Evolutionary conservation across 768 basidiomycete species (phyloP), one percentile per base, ranked within the genome.

Genomic region (Suillus bovinus): DNA sequence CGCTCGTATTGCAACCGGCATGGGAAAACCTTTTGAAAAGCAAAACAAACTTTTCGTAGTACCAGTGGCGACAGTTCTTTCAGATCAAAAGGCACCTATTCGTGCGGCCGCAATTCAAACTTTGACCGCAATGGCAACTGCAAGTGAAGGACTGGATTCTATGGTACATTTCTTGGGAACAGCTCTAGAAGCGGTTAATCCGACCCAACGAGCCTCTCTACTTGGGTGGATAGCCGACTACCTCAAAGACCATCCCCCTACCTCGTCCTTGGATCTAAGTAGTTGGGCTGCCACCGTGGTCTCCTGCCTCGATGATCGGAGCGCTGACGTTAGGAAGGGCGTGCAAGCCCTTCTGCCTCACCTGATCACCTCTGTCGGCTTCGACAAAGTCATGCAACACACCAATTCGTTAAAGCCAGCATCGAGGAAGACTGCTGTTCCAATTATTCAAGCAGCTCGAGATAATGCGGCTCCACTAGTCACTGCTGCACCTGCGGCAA

Each of bases 21-120:
- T 99, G 94, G 95, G 94, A 46, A 94, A 90, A 71, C 86, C 93
- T 2, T 99, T 99, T 70, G 96, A 99, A 69, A 96, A 93, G 74
- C 84, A 96, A 69, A 82, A 84, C 3, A 88, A 90, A 36, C 79
- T 93, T 61, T 90, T 95, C 68, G 84, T 86, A 10, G 74, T 86
- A 0, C 87, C 95, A 0, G 81, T 99, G 24, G 87, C 89, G 5
- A 88, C 89, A 7, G 94, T 94, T 11, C 84, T 98, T 11, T 84
- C 96, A 5, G 97, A 99, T 72, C 94, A 96, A 72, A 99, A 99
- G 75, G 87, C 91, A 9, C 88, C 87, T 22, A 89, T 93, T 53
- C 88, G 97, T 56, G 76, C 84, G 6, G 87, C 91, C 39, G 97
- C 88, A 36, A 70, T 93, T 17, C 84, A 88, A 61, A 86, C 94